Evolutionary conservation across 2,329 filamentous ascomycete genomes (phyloP), one percentile per base, ranked within the genome.

Genomic region (Rhynchosporium agropyri): DNA sequence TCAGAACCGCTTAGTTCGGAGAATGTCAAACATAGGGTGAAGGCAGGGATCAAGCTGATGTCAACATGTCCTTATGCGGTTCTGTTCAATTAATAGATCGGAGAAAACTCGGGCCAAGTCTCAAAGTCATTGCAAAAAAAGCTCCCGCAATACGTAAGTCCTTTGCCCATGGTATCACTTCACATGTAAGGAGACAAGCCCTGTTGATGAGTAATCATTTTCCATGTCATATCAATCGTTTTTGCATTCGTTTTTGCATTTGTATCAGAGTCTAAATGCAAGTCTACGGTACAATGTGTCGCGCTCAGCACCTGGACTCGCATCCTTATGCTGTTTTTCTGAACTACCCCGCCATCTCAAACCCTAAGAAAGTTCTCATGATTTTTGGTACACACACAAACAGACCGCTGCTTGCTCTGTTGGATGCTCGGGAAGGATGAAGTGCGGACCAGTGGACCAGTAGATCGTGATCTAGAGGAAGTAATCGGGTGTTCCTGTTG

Each of bases 401-500:
- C 64, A 68, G 64, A 65, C 69, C 62, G 57, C 66, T 70, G 63
- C 63, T 67, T 60, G 53, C 65, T 68, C 67, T 66, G 68, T 62
- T 56, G 60, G 40, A 63, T 58, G 48, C 62, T 65, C 54, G 56
- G 50, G 61, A 43, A 48, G 51, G 38, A 10, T 10, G 9, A 6
- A 36, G 33, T 36, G 33, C 29, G 57, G 55, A 40, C 40, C 36
- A 20, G 29, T 28, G 49, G 46, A 55, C 58, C 62, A 60, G 58
- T 61, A 49, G 48, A 60, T 58, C 46, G 56, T 46, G 45, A 49
- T 61, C 81, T 90, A 99, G 77, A 98, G 89, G 90, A 99, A 99
- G 84, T 99, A 99, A 79, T 99, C 94, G 62, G 94, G 94, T 68
- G 95, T 99, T 74, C 85, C 85, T 87, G 68, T 54, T 29, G 33